phyloP scores from a whole-genome alignment of 345 rosid genomes.

The Rhizophora apiculata region DNA sequence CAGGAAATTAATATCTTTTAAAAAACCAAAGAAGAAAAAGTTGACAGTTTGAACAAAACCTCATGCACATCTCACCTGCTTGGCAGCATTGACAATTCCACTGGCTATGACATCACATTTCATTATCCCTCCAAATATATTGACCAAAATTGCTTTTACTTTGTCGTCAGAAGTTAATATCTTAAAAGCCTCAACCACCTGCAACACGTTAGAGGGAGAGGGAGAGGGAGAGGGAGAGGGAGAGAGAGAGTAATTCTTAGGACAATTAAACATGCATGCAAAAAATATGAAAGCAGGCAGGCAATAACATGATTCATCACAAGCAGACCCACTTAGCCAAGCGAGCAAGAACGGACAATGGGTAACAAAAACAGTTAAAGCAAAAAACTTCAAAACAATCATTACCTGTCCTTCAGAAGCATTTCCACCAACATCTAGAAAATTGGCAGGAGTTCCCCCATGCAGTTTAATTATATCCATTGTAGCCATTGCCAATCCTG shows the following conservation, averaged over 20 bases:
- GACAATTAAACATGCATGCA: neutral
- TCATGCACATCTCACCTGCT: slow-evolving; percentile 51
- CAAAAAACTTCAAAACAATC: slow-evolving; percentile 5
- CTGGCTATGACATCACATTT: slow-evolving; percentile 98
- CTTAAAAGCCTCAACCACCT: slow-evolving; percentile 99
- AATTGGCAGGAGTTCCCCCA: slow-evolving; percentile 99
- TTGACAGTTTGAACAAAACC: neutral
- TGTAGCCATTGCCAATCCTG: slow-evolving; percentile 99
- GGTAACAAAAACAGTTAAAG: slow-evolving; percentile 11
- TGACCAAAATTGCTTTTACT: slow-evolving; percentile 97
- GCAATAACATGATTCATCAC: neutral
- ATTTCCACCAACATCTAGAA: slow-evolving; percentile 97
- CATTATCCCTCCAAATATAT: slow-evolving; percentile 99
- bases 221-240: neutral
- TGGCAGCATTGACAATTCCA: slow-evolving; percentile 98
- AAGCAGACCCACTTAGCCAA: neutral
- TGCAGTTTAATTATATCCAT: slow-evolving; percentile 98
- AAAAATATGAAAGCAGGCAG: neutral
- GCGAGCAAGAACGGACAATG: neutral
- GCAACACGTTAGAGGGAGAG: neutral
- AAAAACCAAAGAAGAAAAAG: neutral
- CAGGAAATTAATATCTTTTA: too few relatives aligned
- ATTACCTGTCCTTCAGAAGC: slow-evolving; percentile 94
- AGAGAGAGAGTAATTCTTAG: neutral
- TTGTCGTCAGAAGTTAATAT: slow-evolving; percentile 95